Base-by-base conservation (phyloP, 108 stramenopile genomes). In the Fistulifera solaris region DNA sequence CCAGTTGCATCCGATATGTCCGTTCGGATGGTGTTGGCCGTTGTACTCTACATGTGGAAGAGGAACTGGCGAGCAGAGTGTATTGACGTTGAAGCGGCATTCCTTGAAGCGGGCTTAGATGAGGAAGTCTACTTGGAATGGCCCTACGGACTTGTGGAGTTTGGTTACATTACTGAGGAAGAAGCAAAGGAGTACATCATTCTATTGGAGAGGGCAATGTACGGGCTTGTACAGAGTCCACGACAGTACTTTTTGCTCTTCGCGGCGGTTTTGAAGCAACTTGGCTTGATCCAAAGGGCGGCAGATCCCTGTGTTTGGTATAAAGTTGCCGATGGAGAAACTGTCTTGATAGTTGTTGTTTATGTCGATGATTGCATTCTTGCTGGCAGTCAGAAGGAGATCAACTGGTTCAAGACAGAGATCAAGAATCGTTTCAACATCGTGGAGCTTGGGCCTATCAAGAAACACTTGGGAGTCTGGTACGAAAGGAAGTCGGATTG, bases 351-450 rank as follows among this genome's bases (percentile, higher is more conserved):
- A 27, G 55, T 38, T 28, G 26, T 27, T 12, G 8, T 41, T 2
- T 59, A 58, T 43, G 65, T 65, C 7, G 65, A 65, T 51, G 65
- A 65, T 48, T n/a, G 15, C 27, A 50, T 59, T n/a, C 14, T 50
- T 6, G 23, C 27, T 27, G 58, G 56, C 18, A 1, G 6, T 14
- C 21, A 58, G 22, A 3, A 12, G 2, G 48, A 48, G 16, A 27
- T 59, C 14, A 38, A 59, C 14, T 23, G 24, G 57, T 59, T 58
- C 45, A 64, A 64, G 31, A 44, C n/a, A 7, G 26, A 23, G 14
- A 40, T 64, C 19, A 31, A 47, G 24, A 47, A 64, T 43, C 17
- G 35, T 11, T 56, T 64, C 25, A 35, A 58, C 1, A 48, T 57
- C 16, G 31, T 17, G 15, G 63, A 64, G 18, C 28, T 57, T 2